Evolutionary conservation across 345 rosid genomes (phyloP).

Genomic region (Noccaea caerulescens): DNA sequence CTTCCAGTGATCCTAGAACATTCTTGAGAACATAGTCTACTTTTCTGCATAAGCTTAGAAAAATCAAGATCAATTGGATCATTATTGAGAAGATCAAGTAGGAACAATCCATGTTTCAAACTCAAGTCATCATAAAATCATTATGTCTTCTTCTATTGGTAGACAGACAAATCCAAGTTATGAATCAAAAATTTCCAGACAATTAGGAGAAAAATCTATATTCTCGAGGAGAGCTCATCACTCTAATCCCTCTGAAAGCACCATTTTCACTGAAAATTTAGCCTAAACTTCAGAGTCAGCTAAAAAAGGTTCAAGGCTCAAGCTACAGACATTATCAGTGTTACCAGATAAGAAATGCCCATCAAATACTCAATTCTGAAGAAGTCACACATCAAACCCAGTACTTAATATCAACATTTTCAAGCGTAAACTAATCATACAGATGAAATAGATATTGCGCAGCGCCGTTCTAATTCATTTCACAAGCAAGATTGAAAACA

Average conservation of each 20-base stretch:
- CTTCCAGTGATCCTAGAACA: slow-evolving; percentile 18
- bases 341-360: background rate
- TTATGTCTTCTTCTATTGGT: background rate
- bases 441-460: background rate
- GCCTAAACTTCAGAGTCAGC: background rate
- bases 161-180: slow-evolving; percentile 1
- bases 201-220: background rate
- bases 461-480: slow-evolving; percentile 2
- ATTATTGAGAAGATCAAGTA: background rate
- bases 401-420: background rate
- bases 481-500: background rate
- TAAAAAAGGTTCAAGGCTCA: background rate
- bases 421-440: slow-evolving; percentile 4
- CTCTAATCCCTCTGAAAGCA: background rate
- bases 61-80: background rate
- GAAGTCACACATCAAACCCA: slow-evolving; percentile 24
- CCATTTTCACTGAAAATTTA: slow-evolving; percentile 12
- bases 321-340: slow-evolving; percentile 2
- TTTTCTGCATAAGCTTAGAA: slow-evolving; percentile 27
- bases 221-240: background rate
- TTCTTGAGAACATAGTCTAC: slow-evolving; percentile 24
- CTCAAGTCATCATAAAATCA: background rate
- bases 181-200: background rate
- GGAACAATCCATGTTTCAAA: slow-evolving; percentile 9
- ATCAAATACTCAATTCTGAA: background rate